Conservation (phyloP, 495 filamentous ascomycete genomes). For the Xylaria cubensis region DNA sequence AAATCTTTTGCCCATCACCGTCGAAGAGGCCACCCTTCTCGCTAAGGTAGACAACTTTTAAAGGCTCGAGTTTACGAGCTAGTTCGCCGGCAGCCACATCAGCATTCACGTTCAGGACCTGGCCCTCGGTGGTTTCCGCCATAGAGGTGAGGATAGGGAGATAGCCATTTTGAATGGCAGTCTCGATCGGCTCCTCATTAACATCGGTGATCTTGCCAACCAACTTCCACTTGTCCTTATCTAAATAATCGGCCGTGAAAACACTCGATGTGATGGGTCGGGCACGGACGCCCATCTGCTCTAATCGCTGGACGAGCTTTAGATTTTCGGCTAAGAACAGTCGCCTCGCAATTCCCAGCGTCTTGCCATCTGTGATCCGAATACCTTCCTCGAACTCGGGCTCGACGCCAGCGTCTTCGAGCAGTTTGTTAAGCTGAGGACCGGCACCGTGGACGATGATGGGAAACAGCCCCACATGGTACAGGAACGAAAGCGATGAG, state of each 20-base stretch:
- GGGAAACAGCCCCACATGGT: slow-evolving; percentile 94
- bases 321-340: slow-evolving; percentile 96
- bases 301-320: slow-evolving; percentile 90
- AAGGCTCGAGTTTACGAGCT: slow-evolving; percentile 84
- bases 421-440: slow-evolving; percentile 92
- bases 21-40: slow-evolving; percentile 98
- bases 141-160: slow-evolving; percentile 96
- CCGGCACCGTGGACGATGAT: slow-evolving; percentile 97
- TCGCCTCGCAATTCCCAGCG: slow-evolving; percentile 84
- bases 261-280: slow-evolving; percentile 92
- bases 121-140: slow-evolving; percentile 92
- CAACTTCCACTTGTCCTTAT: slow-evolving; percentile 92
- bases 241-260: slow-evolving; percentile 92
- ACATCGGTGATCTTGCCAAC: slow-evolving; percentile 96
- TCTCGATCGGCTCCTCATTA: slow-evolving; percentile 89
- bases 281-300: slow-evolving; percentile 89
- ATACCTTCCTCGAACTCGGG: slow-evolving; percentile 97
- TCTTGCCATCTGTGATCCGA: slow-evolving; percentile 94
- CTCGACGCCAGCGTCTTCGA: slow-evolving; percentile 91
- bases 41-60: slow-evolving; percentile 98
- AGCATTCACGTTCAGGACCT: slow-evolving; percentile 97
- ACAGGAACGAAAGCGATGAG: slow-evolving; percentile 86
- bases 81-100: slow-evolving; percentile 96
- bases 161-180: slow-evolving; percentile 89
- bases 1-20: slow-evolving; percentile 94